Conservation (phyloP, 176 grass and related monocot genomes). For the Avena insularis region DNA sequence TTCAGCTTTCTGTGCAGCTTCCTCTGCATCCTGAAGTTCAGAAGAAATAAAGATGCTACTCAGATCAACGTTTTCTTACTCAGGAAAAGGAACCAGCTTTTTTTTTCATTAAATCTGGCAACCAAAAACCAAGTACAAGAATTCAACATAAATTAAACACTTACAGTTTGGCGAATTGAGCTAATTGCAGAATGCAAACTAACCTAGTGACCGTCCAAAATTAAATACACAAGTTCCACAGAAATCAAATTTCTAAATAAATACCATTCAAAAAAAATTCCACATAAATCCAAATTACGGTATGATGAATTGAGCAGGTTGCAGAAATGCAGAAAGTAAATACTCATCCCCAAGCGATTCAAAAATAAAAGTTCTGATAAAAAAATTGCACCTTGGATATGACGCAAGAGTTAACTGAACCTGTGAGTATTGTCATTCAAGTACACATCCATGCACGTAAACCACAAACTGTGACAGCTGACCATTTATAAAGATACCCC, state of each 20-base stretch:
- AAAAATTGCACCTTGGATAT: not conserved
- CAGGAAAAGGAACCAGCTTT: not conserved
- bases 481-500: not conserved
- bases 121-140: not conserved
- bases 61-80: not conserved
- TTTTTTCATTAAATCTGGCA: not conserved
- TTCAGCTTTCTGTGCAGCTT: conserved; percentile 63
- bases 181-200: not conserved
- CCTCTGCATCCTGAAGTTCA: conserved; percentile 61
- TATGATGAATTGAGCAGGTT: not conserved
- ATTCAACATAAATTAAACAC: not conserved
- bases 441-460: not conserved
- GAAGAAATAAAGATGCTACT: not conserved
- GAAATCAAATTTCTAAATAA: not conserved
- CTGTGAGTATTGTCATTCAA: not conserved
- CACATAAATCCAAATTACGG: not conserved
- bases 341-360: too few species aligned
- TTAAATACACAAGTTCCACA: not conserved
- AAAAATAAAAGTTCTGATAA: not conserved
- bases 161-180: not conserved
- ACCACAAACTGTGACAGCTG: not conserved
- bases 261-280: not conserved
- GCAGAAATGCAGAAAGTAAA: not conserved
- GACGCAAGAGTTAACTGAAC: not conserved
- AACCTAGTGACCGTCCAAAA: not conserved